Conservation (phyloP, 257 asterid species). For the Orobanche coerulescens region DNA sequence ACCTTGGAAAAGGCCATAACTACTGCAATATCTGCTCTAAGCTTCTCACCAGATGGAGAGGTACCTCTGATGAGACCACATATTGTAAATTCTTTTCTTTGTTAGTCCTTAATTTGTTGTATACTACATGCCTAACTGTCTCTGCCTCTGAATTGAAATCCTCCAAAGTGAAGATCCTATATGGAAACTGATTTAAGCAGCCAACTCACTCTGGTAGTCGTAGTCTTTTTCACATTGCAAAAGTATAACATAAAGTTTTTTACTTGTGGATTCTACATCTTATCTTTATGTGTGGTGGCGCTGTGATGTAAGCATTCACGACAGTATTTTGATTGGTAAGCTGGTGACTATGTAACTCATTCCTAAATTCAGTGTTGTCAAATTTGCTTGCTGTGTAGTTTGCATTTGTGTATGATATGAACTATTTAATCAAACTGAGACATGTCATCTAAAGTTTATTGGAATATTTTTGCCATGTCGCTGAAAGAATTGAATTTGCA, state of each 20-base stretch:
- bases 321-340: not conserved
- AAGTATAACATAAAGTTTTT: constrained; percentile 7
- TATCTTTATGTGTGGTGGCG: not conserved
- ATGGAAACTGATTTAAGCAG: not conserved
- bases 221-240: not conserved
- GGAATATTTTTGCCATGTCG: not conserved
- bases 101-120: not conserved
- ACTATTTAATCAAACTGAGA: not conserved
- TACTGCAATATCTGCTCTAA: constrained; percentile 81
- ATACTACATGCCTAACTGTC: not conserved
- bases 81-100: constrained; percentile 6
- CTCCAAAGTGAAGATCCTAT: constrained; percentile 1
- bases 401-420: not conserved
- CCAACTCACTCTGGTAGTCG: not conserved
- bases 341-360: not conserved
- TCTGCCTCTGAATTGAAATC: not conserved
- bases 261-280: not conserved
- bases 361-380: not conserved
- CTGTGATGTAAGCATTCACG: not conserved
- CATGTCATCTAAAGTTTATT: not conserved
- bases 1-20: constrained; percentile 44
- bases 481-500: not conserved
- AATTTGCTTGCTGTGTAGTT: not conserved
- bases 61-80: constrained; percentile 31
- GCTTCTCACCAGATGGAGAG: constrained; percentile 99